Base-by-base conservation (phyloP, 148 eudicot species). In the Spergularia bocconei region DNA sequence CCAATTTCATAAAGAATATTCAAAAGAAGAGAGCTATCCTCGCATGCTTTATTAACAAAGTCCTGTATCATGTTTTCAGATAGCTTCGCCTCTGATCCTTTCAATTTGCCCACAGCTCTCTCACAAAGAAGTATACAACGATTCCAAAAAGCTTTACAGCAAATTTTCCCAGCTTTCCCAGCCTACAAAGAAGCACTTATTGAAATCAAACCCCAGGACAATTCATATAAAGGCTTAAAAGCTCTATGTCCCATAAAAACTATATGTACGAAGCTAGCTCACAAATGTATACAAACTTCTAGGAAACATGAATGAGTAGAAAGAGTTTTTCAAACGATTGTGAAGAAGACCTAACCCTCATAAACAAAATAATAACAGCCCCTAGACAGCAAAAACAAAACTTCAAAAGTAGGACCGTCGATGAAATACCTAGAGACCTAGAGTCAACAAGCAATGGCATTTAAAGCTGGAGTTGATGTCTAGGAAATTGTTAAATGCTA, bases 131-230 rank as follows among this genome's bases (percentile, higher is more conserved):
- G 57, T 69, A 89, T 63, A 71, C 90, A 82, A 79, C 85, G 78
- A 55, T 67, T 79, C 97, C 99, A 95, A 62, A 91, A 85, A 39
- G 89, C 93, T 80, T 72, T 86, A 75, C 89, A 95, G 73, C 91
- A 85, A 61, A 88, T 76, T 68, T 92, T 83, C 73, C 88, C 60
- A 36, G 86, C 88, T 79, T 85, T 74, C 13, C 80, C 76, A 62
- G 97, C 93, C 99, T 95, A 85, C 82, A 71, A 69, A 20, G 21
- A 66, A 65, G 67, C 61, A 33, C 8, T 25, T 61, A 39, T 52
- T 52, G 58, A 64, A 2, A 19, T 71, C 63, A 76, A 38, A 76
- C 23, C 66, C 13, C 50, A 5, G 12, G 13, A 71, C 65, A 33
- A 69, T 60, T 29, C 4, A 68, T 7, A 17, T 14, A 16, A 56